Evolutionary conservation across 2,329 filamentous ascomycete species (phyloP).

Genomic region (Talaromyces sp.): DNA sequence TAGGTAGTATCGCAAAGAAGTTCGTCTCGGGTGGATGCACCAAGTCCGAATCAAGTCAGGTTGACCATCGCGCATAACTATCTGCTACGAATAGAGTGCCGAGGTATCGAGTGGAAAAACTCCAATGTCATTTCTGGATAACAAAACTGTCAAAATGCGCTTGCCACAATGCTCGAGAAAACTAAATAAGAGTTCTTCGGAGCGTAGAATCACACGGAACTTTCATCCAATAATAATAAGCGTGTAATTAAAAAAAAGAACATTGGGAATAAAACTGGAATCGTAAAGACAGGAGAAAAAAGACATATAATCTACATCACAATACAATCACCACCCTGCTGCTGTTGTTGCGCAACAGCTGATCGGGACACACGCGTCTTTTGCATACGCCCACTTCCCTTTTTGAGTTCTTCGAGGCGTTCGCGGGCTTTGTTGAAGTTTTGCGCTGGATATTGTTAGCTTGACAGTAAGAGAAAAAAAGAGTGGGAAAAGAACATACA

Average conservation of each 20-base stretch:
- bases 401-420: conserved; percentile 86
- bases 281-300: neutral
- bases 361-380: conserved; percentile 79
- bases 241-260: neutral
- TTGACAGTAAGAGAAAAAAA: neutral
- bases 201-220: neutral
- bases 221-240: neutral
- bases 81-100: too few relatives aligned
- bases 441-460: conserved; percentile 62
- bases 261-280: neutral
- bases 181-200: neutral
- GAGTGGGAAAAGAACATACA: conserved; percentile 61
- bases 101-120: neutral
- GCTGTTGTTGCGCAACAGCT: conserved; percentile 75
- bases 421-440: conserved; percentile 92
- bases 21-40: neutral
- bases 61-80: neutral
- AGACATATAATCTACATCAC: conserved; percentile 65
- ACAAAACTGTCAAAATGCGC: neutral
- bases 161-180: neutral
- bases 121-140: neutral
- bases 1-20: neutral
- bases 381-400: conserved; percentile 68
- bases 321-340: conserved; percentile 76
- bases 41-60: too few relatives aligned